Conservation (phyloP, 352 stramenopile species). For the Globisporangium echinulatum region DNA sequence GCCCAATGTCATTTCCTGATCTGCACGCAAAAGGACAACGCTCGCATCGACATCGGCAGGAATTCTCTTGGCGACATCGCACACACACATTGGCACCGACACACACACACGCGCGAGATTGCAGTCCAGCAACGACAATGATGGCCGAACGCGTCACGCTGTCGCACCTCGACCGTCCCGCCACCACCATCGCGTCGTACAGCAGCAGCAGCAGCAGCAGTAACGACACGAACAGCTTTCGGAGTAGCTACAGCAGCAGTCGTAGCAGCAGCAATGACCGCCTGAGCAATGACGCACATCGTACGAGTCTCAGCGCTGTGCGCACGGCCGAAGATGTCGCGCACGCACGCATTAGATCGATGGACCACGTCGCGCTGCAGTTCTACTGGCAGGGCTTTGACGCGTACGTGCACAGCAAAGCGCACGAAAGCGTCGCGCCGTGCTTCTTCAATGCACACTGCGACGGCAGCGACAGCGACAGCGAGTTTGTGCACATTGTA, state of each 20-base stretch:
- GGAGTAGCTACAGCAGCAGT: background rate
- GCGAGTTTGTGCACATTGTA: conserved; percentile 51
- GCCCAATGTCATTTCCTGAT: background rate
- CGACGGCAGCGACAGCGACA: conserved; percentile 21
- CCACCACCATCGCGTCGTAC: background rate
- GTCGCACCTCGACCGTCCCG: background rate
- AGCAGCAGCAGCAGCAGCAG: background rate
- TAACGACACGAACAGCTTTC: background rate
- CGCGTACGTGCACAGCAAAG: conserved; percentile 41
- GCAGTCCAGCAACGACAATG: background rate
- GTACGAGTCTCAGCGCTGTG: conserved; percentile 7
- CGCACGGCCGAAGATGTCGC: conserved; percentile 13
- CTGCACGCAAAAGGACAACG: background rate
- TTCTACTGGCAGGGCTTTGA: conserved; percentile 70
- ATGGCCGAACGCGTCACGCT: background rate
- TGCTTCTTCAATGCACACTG: conserved; percentile 58
- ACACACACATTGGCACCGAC: background rate
- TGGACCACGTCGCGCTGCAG: conserved; percentile 46
- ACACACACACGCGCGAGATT: background rate
- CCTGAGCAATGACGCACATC: background rate
- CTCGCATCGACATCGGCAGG: background rate
- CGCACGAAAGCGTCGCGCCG: conserved; percentile 41
- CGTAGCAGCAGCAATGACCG: background rate
- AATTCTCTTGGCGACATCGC: background rate
- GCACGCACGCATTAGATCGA: conserved; percentile 27